Evolutionary conservation across 2,329 filamentous ascomycete species (phyloP), one percentile per base, ranked within the genome.

Genomic region (Fusarium subglutinans): DNA sequence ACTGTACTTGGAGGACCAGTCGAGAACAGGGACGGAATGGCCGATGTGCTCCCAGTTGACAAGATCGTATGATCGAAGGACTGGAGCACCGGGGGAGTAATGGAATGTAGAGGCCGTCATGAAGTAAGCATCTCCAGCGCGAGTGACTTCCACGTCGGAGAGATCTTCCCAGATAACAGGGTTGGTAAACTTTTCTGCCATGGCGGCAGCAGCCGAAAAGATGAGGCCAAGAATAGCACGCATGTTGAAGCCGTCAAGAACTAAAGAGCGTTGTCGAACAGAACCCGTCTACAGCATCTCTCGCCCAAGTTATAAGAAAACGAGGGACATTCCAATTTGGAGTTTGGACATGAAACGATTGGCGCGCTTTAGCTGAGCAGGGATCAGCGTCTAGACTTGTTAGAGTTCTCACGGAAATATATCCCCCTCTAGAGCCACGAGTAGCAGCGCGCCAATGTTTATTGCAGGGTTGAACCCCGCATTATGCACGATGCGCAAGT

Each of bases 101-200:
- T 87, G 85, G 76, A 90, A 87, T 3, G 84, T 88, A 2, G 88
- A 90, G 1, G 88, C 86, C 0, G 85, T 87, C 76, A 86, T 87
- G 79, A 89, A 90, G 78, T 84, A 90, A 0, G 60, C 87, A 6
- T 84, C 83, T 70, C 87, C 83, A 12, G 83, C 82, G 2, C 88
- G 83, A 14, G 87, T 84, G 44, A 90, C 82, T 70, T 90, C 88
- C 18, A 87, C 81, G 70, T 90, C 88, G 0, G 88, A 84, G 28
- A 89, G 82, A 74, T 90, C 88, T 70, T 88, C 82, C 83, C 86
- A 90, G 5, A 68, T 35, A 6, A 68, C 53, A 4, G 65, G 63
- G 28, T 68, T 68, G 0, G 65, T 68, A 2, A 68, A 68, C 15
- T 60, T 67, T 41, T 68, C 44, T 4, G 63, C 65, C 10, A 65